A percentile compares a stretch with the other conserved stretches of the same genome.
phyloP scores from a whole-genome alignment of 139 green algal genomes.

The Ulvella scutata region DNA sequence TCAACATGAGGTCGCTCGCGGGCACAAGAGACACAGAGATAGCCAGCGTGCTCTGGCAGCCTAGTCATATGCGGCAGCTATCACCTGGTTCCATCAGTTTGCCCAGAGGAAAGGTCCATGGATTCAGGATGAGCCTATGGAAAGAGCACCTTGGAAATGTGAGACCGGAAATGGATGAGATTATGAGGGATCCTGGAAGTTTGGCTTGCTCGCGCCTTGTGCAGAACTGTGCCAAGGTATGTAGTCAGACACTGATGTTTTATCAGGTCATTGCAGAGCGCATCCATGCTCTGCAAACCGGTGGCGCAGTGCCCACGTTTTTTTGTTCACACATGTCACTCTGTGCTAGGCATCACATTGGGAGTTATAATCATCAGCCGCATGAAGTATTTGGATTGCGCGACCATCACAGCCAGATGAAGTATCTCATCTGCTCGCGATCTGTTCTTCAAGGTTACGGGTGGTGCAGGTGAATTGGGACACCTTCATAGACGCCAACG shows the following conservation, averaged over 20 bases:
- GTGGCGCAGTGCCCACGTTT: neutral
- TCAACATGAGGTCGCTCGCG: slow-evolving; percentile 43
- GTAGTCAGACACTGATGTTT: neutral
- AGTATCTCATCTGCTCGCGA: too few relatives aligned
- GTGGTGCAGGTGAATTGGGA: neutral
- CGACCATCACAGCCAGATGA: neutral
- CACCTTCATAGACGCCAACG: neutral
- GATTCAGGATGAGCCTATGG: neutral
- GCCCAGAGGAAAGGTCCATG: neutral
- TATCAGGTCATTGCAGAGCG: neutral
- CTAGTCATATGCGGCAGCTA: neutral
- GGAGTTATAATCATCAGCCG: neutral
- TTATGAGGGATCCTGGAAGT: neutral
- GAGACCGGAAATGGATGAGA: neutral
- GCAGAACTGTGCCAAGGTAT: neutral
- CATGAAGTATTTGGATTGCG: neutral
- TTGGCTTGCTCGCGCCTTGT: neutral
- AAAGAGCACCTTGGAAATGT: neutral
- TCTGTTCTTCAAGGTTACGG: too few relatives aligned
- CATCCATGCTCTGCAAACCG: neutral
- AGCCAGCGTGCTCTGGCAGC: slow-evolving; percentile 26
- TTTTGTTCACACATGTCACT: too few relatives aligned
- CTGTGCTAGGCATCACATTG: too few relatives aligned
- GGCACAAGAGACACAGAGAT: slow-evolving; percentile 42
- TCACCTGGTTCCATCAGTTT: neutral